Evolutionary conservation across 306 rosid genomes (phyloP).

Genomic region (Vicia sativa): DNA sequence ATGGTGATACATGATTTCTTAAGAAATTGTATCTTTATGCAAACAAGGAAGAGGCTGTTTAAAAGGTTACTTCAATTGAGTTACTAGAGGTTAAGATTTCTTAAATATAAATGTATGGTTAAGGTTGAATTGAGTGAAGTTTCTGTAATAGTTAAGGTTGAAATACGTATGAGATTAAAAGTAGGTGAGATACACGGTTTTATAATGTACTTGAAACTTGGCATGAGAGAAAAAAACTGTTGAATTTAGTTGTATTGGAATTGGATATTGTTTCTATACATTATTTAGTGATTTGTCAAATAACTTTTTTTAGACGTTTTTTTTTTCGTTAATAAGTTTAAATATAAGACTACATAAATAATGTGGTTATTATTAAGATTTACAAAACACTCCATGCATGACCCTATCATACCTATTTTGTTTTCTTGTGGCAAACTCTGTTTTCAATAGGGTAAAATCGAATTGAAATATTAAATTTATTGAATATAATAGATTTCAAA

Average conservation of each 20-base stretch:
- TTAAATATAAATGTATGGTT: no score
- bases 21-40: constrained; percentile 2
- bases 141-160: constrained; percentile 27
- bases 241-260: constrained; percentile 20
- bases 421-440: constrained; percentile 7
- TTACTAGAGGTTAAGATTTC: no score
- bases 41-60: constrained; percentile 22
- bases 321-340: background rate
- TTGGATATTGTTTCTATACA: constrained; percentile 34
- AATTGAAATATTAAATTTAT: background rate
- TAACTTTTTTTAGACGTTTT: background rate
- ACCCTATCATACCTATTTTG: background rate
- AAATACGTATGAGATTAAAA: constrained; percentile 30
- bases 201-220: constrained; percentile 38
- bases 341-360: background rate
- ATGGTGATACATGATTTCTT: constrained; percentile 16
- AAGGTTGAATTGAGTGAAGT: constrained; percentile 18
- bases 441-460: constrained; percentile 31
- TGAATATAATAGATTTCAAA: no score
- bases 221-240: constrained; percentile 32
- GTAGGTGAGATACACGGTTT: constrained; percentile 31
- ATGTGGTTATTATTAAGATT: background rate
- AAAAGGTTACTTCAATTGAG: constrained; percentile 1
- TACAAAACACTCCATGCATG: background rate
- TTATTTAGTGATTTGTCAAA: constrained; percentile 24